phyloP scores from a whole-genome alignment of 1,139 yeast species.

The Candida sanyaensis region DNA sequence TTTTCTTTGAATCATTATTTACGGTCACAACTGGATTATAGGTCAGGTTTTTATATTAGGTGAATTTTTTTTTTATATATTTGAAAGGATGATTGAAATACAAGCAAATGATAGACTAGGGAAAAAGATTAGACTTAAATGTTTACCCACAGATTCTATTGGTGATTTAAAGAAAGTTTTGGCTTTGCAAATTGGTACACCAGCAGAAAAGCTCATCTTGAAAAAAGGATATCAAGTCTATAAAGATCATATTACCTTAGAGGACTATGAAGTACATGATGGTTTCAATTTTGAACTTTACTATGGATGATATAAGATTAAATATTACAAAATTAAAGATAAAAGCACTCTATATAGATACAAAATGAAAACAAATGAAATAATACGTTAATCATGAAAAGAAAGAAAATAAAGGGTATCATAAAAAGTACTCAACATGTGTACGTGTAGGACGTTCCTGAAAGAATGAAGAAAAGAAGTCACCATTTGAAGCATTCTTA shows the following conservation, averaged over 20 bases:
- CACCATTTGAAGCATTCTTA: slow-evolving; percentile 7
- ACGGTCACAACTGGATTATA: too few relatives aligned
- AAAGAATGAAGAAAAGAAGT: slow-evolving; percentile 21
- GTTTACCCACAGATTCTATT: slow-evolving; percentile 81
- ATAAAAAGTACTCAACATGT: slow-evolving; percentile 73
- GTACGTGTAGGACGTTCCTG: slow-evolving; percentile 33
- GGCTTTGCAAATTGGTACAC: slow-evolving; percentile 80
- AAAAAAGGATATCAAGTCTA: slow-evolving; percentile 79
- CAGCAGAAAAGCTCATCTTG: slow-evolving; percentile 61
- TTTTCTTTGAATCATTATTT: too few relatives aligned
- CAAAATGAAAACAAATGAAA: background rate
- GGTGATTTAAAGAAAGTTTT: slow-evolving; percentile 89
- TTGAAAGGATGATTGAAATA: slow-evolving; percentile 29
- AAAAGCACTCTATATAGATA: slow-evolving; percentile 1
- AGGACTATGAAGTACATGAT: slow-evolving; percentile 91
- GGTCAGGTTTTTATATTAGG: too few relatives aligned
- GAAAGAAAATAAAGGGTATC: slow-evolving; percentile 12
- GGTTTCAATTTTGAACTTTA: slow-evolving; percentile 87
- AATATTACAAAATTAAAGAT: slow-evolving; percentile 8
- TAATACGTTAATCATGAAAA: slow-evolving; percentile 1
- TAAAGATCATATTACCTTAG: slow-evolving; percentile 87
- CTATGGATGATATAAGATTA: slow-evolving; percentile 42
- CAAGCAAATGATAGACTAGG: slow-evolving; percentile 64
- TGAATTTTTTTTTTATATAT: too few relatives aligned
- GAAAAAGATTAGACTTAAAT: slow-evolving; percentile 82